Evolutionary conservation across 106 monocot species (phyloP), one percentile per base, ranked within the genome.

Genomic region (Dendrobium nobile): DNA sequence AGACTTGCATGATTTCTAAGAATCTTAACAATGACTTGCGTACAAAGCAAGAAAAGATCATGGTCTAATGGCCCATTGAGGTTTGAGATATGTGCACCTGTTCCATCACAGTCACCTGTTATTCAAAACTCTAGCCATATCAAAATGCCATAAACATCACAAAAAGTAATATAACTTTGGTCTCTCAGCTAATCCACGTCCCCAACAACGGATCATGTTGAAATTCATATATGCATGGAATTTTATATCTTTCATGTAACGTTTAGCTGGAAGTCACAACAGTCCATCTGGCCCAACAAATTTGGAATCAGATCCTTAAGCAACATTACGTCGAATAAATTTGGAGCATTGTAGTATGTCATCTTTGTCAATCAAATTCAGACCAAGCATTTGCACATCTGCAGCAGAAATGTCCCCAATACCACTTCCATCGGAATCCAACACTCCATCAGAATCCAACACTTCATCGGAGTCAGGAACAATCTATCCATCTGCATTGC

Each of bases 81-180:
- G 84, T 97, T 97, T 78, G 98, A 98, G 11, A 98, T 65, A 17
- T 92, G 94, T 26, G 79, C 68, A 44, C 98, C 98, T 80, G 94
- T 86, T 4, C 94, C 98, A 80, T 98, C 94, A 78, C 82, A 82
- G 81, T 98, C 98, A 75, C 98, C 94, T 48, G 94, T 98, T 85
- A 98, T 98, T 88, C 98, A 98, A 73, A 98, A 98, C 58, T 98
- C 94, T 87, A 95, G 98, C 98, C 94, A 98, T 89, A 97, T 94
- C 94, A 98, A 78, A 76, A 98, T 86, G 28, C 98, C 98, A 92
- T 92, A 98, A 18, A 95, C 3, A 91, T 98, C 98, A 73, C 98
- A 31, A 98, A 61, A 80, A 98, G 65, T 95, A 85, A 77, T 98
- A 98, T 79, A 98, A 98, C 42, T 98, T 94, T 77, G 98, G 95